Conservation (phyloP, 495 filamentous ascomycete genomes). For the Aspergillus diversus region DNA sequence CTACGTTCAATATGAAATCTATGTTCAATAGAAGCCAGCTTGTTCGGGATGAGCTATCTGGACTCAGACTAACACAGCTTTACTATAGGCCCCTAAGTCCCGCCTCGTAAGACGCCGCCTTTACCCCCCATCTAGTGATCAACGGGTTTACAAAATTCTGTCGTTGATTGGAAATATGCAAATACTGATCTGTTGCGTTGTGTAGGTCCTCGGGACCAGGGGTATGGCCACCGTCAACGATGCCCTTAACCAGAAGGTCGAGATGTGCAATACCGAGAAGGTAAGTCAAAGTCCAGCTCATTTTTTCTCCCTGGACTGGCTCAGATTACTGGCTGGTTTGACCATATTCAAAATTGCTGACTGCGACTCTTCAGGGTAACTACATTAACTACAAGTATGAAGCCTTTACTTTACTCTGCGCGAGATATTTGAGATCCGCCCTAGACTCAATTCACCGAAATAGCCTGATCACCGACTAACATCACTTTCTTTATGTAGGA, state of each 20-base stretch:
- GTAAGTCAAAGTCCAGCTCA: constrained; percentile 36
- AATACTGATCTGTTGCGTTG: constrained; percentile 31
- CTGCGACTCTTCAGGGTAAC: constrained; percentile 56
- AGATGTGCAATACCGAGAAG: constrained; percentile 79
- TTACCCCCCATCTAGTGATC: constrained; percentile 15
- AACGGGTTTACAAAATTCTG: constrained; percentile 1
- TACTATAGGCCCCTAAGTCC: constrained; percentile 49
- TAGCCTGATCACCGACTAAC: constrained; percentile 34
- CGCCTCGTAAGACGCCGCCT: constrained; percentile 54
- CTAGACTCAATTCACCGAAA: neutral
- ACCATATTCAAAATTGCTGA: constrained; percentile 26
- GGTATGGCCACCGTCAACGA: constrained; percentile 65
- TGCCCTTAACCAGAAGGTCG: constrained; percentile 73
- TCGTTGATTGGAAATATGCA: neutral
- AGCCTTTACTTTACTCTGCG: constrained; percentile 3
- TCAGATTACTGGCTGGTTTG: constrained; percentile 10
- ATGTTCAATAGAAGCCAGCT: constrained; percentile 10
- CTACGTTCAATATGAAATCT: constrained; percentile 10
- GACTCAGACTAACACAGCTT: constrained; percentile 32
- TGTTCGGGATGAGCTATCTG: neutral
- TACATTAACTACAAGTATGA: constrained; percentile 79
- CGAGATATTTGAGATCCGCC: neutral
- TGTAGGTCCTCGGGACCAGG: constrained; percentile 54
- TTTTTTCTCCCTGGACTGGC: constrained; percentile 15
- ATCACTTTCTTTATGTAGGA: constrained; percentile 60